Evolutionary conservation across 108 stramenopile species (phyloP), one percentile per base, ranked within the genome.

Genomic region (Cyclotella sp.): DNA sequence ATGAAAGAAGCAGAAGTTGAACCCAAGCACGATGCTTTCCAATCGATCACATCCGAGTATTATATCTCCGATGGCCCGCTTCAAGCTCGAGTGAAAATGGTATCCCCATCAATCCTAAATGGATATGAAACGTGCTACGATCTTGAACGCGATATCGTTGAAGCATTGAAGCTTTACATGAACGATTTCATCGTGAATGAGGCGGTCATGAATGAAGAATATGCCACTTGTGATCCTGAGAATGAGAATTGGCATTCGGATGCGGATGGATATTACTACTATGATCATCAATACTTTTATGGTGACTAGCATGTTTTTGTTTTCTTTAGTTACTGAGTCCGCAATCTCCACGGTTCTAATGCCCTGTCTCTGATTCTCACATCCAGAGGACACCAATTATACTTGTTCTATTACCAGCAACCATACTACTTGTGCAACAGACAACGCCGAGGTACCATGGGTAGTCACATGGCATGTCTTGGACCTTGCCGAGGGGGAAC

Each of bases 111-210:
- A 21, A 61, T 77, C n/a, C 47, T 40, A 10, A 70, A 63, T 44
- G 68, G 76, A 0, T 74, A 79, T 29, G 66, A 66, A 43, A 69
- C 73, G 42, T 79, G 78, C 67, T 58, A 51, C 9, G 78, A 79
- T 49, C 47, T 68, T n/a, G 53, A 61, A 30, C 59, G 34, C 24
- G 78, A 79, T 41, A 75, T 79, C 40, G 19, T 18, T 12, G 58
- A 74, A 19, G 78, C 73, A 16, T 19, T 79, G 42, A 75, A 75
- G 47, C 78, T 68, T 51, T 59, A 64, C 19, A 45, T 65, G 12
- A 74, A 75, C 18, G 22, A 74, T 8, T 43, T 75, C 42, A 79
- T 79, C 41, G 47, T 58, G 27, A 39, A 62, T 3, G 57, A 77
- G 68, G 51, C 75, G 5, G 45, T 44, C 2, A 26, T 16, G 0